Evolutionary conservation across 2,329 filamentous ascomycete genomes (phyloP), one percentile per base, ranked within the genome.

Genomic region (Trichothecium sympodiale): DNA sequence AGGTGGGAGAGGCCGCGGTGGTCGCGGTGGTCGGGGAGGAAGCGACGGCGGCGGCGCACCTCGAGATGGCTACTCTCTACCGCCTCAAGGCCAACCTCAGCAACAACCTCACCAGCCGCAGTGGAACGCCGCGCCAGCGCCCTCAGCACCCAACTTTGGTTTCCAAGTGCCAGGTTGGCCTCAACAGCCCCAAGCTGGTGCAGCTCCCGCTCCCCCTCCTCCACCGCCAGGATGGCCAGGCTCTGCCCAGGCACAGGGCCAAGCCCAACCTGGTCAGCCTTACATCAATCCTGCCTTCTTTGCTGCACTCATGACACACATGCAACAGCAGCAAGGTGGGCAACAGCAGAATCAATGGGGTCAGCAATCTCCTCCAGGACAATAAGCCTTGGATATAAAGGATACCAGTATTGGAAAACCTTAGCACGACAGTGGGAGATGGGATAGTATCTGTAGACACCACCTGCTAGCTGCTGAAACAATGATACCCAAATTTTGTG

Each of bases 281-380:
- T 71, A 71, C 44, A 64, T 76, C 40, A 77, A 76, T 43, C 74
- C 74, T 4, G 64, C 69, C 2, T 69, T 79, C 48, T 62, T 78
- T 39, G 64, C 68, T 29, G 65, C 62, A 4, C 41, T 68, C 26
- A 62, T 69, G 54, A 58, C 50, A 28, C 64, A 67, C 38, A 60
- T 63, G 51, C 60, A 62, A 42, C 48, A 50, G 33, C 52, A 57
- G 31, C 49, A 49, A 31, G 36, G 39, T 16, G 49, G 51, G 1
- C 51, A 38, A 27, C 42, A 56, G 41, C 47, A 49, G 17, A 45
- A 42, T 23, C 55, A 50, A 47, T 44, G 46, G 12, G 44, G 41
- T 5, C 53, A 50, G 29, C 54, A 50, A 27, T 52, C 51, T 14
- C 56, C 51, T 47, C 8, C 50, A 9, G 44, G 52, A 3, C 46